Base-by-base conservation (phyloP, 768 basidiomycete genomes). In the Russula foetens region DNA sequence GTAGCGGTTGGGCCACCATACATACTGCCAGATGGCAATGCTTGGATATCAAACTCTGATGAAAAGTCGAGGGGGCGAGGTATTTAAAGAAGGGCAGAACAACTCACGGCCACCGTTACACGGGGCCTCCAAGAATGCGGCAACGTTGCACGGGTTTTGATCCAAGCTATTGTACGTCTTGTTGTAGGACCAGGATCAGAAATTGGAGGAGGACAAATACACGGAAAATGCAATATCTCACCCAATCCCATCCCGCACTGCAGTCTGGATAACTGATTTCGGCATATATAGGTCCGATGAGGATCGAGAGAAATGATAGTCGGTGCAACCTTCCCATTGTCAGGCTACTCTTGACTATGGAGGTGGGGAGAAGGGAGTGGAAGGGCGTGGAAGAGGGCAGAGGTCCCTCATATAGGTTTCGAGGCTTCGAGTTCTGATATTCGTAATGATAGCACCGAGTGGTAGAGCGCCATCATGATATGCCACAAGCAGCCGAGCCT, bases 141-240 rank as follows among this genome's bases (percentile, higher is more conserved):
- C 52, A 33, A 60, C 38, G 8, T 21, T 23, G 59, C 59, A 60
- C 19, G 59, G 53, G 38, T 43, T 60, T 48, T 60, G 59, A 41
- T 7, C 4, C 33, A 54, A 28, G 38, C 46, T 54, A 23, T 60
- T 60, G 38, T 31, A 54, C 28, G 59, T 31, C 59, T 60, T 28
- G 50, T 5, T 24, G 24, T 7, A 12, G 12, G 38, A 7, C 6
- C 23, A n/a, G n/a, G 19, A 43, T 53, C 43, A 52, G 43, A 4
- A 38, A 41, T 21, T n/a, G 6, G n/a, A 14, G 35, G 2, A 19
- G n/a, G 5, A 41, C 39, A 2, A 19, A 31, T 21, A 28, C 11
- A n/a, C 11, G 1, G 33, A 47, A n/a, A 29, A 21, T 17, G 5
- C n/a, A 8, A 28, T 9, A 19, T 17, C 56, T 44, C 14, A 59